Conservation (phyloP, 2,329 filamentous ascomycete genomes). For the Drechslerella dactyloides region DNA sequence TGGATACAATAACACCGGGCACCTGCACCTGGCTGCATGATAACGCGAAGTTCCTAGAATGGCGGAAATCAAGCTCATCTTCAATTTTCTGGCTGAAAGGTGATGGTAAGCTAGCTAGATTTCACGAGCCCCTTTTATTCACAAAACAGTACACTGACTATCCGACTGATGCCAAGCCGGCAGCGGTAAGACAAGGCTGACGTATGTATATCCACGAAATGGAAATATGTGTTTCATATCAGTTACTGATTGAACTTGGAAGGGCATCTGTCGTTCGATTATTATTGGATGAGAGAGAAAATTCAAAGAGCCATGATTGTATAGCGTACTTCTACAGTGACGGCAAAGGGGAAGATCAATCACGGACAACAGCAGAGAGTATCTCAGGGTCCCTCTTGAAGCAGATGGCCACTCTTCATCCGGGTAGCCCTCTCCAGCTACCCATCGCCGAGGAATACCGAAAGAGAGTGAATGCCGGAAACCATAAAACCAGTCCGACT, state of each 20-base stretch:
- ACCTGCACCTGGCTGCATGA: slow-evolving; percentile 52
- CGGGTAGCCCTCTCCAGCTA: not conserved
- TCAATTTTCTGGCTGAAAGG: slow-evolving; percentile 52
- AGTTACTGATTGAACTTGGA: not conserved
- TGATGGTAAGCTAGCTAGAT: slow-evolving; percentile 52
- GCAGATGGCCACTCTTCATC: slow-evolving; percentile 37
- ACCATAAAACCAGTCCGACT: too few species aligned
- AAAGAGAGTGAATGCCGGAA: too few species aligned
- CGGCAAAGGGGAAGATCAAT: slow-evolving; percentile 53
- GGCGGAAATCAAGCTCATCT: slow-evolving; percentile 40
- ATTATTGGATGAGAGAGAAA: not conserved
- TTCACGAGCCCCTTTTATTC: slow-evolving; percentile 50
- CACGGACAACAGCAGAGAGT: slow-evolving; percentile 54
- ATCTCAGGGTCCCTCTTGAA: slow-evolving; percentile 46
- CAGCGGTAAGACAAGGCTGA: slow-evolving; percentile 55
- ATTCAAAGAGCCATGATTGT: slow-evolving; percentile 55
- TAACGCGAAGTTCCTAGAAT: slow-evolving; percentile 32
- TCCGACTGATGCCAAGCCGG: slow-evolving; percentile 50
- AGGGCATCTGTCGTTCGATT: slow-evolving; percentile 12
- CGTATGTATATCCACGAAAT: slow-evolving; percentile 53
- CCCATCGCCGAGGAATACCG: not conserved
- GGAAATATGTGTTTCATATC: not conserved
- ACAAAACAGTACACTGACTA: slow-evolving; percentile 55
- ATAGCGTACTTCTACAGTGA: slow-evolving; percentile 57
- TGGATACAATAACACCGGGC: slow-evolving; percentile 16